Percentiles rank a stretch among this genome's conserved stretches.
These are phyloP conservation scores for Irpex sp. DNA, from an alignment of 1,284 basidiomycete genomes.

Conservation along the genomic window DNA sequence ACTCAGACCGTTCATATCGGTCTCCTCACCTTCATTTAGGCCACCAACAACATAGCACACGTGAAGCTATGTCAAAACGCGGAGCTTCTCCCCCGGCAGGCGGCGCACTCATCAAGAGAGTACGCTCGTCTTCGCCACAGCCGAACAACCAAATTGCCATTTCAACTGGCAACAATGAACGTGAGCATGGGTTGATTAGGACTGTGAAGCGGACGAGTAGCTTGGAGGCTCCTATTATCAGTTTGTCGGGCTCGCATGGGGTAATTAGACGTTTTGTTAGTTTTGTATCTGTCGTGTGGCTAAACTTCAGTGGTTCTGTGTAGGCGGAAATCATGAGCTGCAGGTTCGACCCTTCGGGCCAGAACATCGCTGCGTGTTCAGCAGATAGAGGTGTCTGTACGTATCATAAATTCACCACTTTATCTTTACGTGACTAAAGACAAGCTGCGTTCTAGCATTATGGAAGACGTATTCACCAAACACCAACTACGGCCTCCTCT, in stretches of 20 bases:
- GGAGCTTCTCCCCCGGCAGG: conserved; percentile 50
- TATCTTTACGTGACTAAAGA: not conserved
- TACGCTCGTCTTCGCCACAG: conserved; percentile 52
- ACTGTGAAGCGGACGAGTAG: conserved; percentile 76
- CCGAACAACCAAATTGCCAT: conserved; percentile 63
- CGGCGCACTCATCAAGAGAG: conserved; percentile 62
- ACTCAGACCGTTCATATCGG: not conserved
- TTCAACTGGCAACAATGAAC: conserved; percentile 66
- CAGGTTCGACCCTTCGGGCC: conserved; percentile 77
- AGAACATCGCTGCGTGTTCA: conserved; percentile 83
- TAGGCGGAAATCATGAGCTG: conserved; percentile 78
- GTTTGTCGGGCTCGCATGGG: conserved; percentile 71
- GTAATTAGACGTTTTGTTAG: conserved; percentile 35
- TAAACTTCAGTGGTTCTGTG: not conserved
- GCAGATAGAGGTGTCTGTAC: conserved; percentile 74
- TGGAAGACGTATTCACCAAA: conserved; percentile 83
- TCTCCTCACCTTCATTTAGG: not conserved
- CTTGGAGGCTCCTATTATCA: conserved; percentile 79
- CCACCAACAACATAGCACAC: not conserved
- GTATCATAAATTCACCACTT: conserved; percentile 25
- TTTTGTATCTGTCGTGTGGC: conserved; percentile 4
- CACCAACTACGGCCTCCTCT: conserved; percentile 75
- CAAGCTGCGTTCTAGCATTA: conserved; percentile 44
- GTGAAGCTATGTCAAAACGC: conserved; percentile 61
- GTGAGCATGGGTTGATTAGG: conserved; percentile 70